Base-by-base conservation (phyloP, 148 eudicot species). In the Cornus florida region DNA sequence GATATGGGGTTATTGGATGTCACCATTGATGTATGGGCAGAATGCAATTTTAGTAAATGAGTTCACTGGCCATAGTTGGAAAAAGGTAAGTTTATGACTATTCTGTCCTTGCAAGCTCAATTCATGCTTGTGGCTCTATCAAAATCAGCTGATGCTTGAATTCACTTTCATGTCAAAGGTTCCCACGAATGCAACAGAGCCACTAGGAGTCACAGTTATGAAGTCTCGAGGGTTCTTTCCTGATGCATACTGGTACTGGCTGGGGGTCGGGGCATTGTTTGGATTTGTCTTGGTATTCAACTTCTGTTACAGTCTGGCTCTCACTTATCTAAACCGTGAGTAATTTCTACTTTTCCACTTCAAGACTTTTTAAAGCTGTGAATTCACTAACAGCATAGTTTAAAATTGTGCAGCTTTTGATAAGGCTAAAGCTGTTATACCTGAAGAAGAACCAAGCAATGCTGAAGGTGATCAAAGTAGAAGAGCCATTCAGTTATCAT, bases 401-500 rank as follows among this genome's bases (percentile, higher is more conserved):
- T 11, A 53, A 53, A 16, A 53, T 12, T 53, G 59, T 53, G 59
- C 59, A 53, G 59, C 59, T 53, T 53, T 53, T 4, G 59, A 16
- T 17, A 53, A 53, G 59, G 4, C 19, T 53, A 19, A 53, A 53
- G 59, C 59, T 53, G 59, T 53, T 53, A 53, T 53, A 53, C 17
- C 17, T 11, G 59, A 53, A 0, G 59, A 16, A 53, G 59, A 43
- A 22, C 73, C 78, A 31, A 84, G 83, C 24, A 71, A 71, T 24
- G 31, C 74, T 24, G 32, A 28, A 14, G 46, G 77, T 46, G 75
- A 74, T 69, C 73, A 68, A 73, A 38, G 48, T 43, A 9, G 4
- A 43, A 9, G 8, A 43, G 7, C 48, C 48, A 43, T 78, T 23
- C 86, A 88, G 70, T 31, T 86, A 75, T 69, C 80, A 60, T 77